Evolutionary conservation across 2,329 filamentous ascomycete species (phyloP), one percentile per base, ranked within the genome.

Genomic region (Calonectria pteridis): DNA sequence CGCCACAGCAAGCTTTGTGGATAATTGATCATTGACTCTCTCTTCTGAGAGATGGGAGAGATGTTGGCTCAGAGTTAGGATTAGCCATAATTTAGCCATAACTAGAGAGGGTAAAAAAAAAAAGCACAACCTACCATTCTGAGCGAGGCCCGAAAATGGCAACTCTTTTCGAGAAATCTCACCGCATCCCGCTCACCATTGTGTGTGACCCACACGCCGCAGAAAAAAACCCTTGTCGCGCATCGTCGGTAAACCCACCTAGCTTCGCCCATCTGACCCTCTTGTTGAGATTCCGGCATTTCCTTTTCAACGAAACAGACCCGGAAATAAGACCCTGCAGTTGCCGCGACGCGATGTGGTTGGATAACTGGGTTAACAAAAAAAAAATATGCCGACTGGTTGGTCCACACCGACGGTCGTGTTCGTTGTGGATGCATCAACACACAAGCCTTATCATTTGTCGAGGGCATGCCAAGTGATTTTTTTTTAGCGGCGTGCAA

Each of bases 381-480:
- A n/a, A 20, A n/a, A 40, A 40, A 67, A 40, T 13, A 46, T 53
- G 46, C 46, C 58, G 59, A 70, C 40, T 43, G 37, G 37, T 23
- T 50, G 69, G 28, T 66, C 69, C 69, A 71, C 69, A 37, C 69
- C 51, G 28, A n/a, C 16, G 62, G 68, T 66, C 11, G 50, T 65
- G 69, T 59, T 58, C 51, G 29, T n/a, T 53, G 51, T 66, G 62
- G 62, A 66, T 64, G 62, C 59, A 50, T n/a, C 28, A 18, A 65
- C 51, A 40, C 65, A 64, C 26, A 64, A 63, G 58, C 64, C 70
- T 69, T 72, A 72, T 72, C 70, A 64, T 63, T 51, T 67, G 40
- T 43, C 33, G 43, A 64, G 70, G 70, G 64, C 70, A 72, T 63
- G 46, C 65, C 35, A 58, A 37, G 29, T 14, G 10, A 43, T 68